Conservation (phyloP, 1,139 yeast species). For the Lodderomyces orthopsilosis region DNA sequence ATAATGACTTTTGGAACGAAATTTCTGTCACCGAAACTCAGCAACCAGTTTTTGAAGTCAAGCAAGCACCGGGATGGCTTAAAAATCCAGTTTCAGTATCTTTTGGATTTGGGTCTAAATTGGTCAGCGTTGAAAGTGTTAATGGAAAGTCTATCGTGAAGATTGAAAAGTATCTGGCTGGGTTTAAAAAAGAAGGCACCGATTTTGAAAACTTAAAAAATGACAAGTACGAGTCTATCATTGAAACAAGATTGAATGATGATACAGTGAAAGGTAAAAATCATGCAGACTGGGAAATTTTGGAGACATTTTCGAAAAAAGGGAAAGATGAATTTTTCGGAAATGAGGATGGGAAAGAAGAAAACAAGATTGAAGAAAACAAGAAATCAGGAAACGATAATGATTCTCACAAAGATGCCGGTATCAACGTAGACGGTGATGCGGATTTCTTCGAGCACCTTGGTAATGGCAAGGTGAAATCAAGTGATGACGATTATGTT, state of each 20-base stretch:
- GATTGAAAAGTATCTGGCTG: constrained; percentile 48
- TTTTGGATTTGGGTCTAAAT: constrained; percentile 93
- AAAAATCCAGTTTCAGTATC: constrained; percentile 70
- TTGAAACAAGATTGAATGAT: constrained; percentile 48
- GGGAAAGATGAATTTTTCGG: constrained; percentile 44
- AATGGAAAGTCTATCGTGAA: constrained; percentile 45
- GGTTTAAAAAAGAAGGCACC: constrained; percentile 39
- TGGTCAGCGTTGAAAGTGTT: constrained; percentile 55
- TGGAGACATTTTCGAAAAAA: constrained; percentile 52
- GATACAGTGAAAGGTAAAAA: constrained; percentile 42
- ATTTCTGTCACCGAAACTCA: constrained; percentile 72
- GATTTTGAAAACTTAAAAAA: constrained; percentile 59
- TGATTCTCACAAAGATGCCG: constrained; percentile 29
- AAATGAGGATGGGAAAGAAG: constrained; percentile 11
- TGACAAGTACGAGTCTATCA: constrained; percentile 52
- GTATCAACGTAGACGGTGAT: constrained; percentile 30
- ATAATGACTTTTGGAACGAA: constrained; percentile 74
- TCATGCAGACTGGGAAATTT: constrained; percentile 74
- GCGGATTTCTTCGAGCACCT: constrained; percentile 50
- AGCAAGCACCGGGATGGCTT: constrained; percentile 91
- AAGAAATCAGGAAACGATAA: constrained; percentile 24
- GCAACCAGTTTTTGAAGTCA: constrained; percentile 62
- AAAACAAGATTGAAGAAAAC: constrained; percentile 8
- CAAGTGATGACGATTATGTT: constrained; percentile 21
- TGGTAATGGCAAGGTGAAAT: constrained; percentile 27